Base-by-base conservation (phyloP, 2,329 filamentous ascomycete species). In the Scedosporium minutisporum region DNA sequence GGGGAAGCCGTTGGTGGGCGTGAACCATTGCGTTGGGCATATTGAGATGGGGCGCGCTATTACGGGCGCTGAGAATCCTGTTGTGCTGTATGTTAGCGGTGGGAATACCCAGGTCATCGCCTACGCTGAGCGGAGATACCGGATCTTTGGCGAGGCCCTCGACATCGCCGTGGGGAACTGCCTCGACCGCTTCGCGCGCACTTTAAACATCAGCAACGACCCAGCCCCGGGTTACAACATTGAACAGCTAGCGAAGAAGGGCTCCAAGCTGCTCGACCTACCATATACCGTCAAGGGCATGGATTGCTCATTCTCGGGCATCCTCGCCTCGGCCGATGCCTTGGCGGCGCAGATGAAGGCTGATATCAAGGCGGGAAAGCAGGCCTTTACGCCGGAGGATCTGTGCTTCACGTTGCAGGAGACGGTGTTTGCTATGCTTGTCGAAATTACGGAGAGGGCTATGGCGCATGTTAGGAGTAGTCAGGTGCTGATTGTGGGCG, bases 151-250 rank as follows among this genome's bases (percentile, higher is more conserved):
- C 65, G 95, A 99, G 78, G 93, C 95, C 1, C 86, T 99, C 60
- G 95, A 99, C 73, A 97, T 97, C 67, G 95, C 95, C 14, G 93
- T 99, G 10, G 95, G 95, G 4, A 99, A 99, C 77, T 97, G 95
- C 73, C 85, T 99, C 57, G 95, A 99, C 75, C 87, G 95, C 41
- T 97, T 99, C 73, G 95, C 95, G 38, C 87, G 95, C 68, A 96
- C 93, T 3, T 82, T 99, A 58, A 84, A 84, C 68, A 97, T 99
- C 71, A 88, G 89, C 72, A 99, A 99, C 74, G 93, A 99, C 73
- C 95, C 95, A 0, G 95, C 95, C 1, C 95, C 95, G 0, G 95
- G 95, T 1, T 97, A 97, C 76, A 99, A 99, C 72, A 97, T 99
- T 68, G 95, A 99, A 78, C 91, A 96, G 76, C 79, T 97, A 59